These are phyloP conservation scores for Zoysia pacifica DNA, from an alignment of 176 grass and related monocot species.

Conservation along the genomic window DNA sequence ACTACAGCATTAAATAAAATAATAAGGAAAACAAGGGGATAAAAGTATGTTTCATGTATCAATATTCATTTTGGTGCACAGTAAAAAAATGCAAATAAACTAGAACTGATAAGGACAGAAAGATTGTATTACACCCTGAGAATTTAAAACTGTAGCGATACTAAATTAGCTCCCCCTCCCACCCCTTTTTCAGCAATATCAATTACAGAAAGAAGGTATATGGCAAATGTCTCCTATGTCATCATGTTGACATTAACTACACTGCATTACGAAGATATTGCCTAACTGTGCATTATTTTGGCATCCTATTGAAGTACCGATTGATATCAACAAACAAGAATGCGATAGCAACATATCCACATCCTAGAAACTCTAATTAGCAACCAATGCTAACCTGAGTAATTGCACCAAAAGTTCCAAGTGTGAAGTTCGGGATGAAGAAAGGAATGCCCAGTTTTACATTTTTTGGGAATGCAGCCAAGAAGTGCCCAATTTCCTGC, in stretches of 20 bases:
- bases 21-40: constrained; percentile 37
- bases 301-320: background rate
- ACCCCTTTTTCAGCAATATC: too few relatives aligned
- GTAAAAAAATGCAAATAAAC: constrained; percentile 13
- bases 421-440: constrained; percentile 95
- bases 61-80: constrained; percentile 2
- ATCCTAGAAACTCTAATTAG: background rate
- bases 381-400: constrained; percentile 64
- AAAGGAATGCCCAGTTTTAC: constrained; percentile 91
- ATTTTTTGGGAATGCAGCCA: constrained; percentile 85
- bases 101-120: background rate
- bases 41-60: constrained; percentile 1
- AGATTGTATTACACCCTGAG: background rate
- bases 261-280: constrained; percentile 16
- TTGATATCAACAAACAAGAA: constrained; percentile 29
- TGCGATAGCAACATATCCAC: constrained; percentile 1
- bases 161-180: background rate
- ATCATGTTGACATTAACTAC: background rate
- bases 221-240: background rate
- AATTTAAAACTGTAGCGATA: background rate
- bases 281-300: background rate
- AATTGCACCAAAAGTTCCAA: constrained; percentile 91
- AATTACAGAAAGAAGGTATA: background rate
- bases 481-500: constrained; percentile 93
- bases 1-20: constrained; percentile 64